A percentile compares a stretch with the other conserved stretches of the same genome.
Conservation (phyloP, 1,139 yeast species). For the Hansenula lynferdii region DNA sequence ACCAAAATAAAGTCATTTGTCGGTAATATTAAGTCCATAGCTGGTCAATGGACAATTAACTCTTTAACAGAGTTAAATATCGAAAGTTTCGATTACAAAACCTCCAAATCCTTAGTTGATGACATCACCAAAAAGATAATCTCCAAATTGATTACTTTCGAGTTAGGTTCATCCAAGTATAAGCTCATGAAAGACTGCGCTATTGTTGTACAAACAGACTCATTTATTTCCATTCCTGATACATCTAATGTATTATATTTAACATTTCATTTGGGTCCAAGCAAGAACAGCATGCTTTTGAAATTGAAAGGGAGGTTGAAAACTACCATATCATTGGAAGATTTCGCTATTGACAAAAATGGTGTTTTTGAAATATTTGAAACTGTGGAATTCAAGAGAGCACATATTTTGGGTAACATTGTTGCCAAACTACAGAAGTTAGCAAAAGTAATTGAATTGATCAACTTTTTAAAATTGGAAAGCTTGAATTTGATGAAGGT, state of each 20-base stretch:
- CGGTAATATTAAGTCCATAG: slow-evolving; percentile 52
- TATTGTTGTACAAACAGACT: slow-evolving; percentile 13
- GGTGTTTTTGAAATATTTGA: slow-evolving; percentile 20
- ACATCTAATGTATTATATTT: slow-evolving; percentile 17
- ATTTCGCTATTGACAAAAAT: slow-evolving; percentile 15
- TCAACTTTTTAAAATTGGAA: slow-evolving; percentile 17
- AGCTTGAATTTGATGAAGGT: slow-evolving; percentile 18
- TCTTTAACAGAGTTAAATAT: slow-evolving; percentile 35
- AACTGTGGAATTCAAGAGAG: slow-evolving; percentile 14
- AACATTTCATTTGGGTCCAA: slow-evolving; percentile 7
- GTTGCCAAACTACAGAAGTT: slow-evolving; percentile 15
- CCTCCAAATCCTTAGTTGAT: slow-evolving; percentile 44
- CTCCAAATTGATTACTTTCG: slow-evolving; percentile 60
- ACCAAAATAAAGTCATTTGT: slow-evolving; percentile 58
- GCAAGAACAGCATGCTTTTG: slow-evolving; percentile 2
- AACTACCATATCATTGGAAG: slow-evolving; percentile 10
- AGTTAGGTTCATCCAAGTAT: slow-evolving; percentile 33
- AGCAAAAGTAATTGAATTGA: slow-evolving; percentile 19
- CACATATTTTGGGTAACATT: slow-evolving; percentile 10
- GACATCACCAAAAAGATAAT: slow-evolving; percentile 55
- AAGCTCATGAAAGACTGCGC: slow-evolving; percentile 8
- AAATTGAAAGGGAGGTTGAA: slow-evolving; percentile 16
- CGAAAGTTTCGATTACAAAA: slow-evolving; percentile 39
- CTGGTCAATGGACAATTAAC: slow-evolving; percentile 61
- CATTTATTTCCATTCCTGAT: slow-evolving; percentile 18